Evolutionary conservation across 371 early-diverging fungal species (phyloP), one percentile per base, ranked within the genome.

Genomic region (Apophysomyces elegans): DNA sequence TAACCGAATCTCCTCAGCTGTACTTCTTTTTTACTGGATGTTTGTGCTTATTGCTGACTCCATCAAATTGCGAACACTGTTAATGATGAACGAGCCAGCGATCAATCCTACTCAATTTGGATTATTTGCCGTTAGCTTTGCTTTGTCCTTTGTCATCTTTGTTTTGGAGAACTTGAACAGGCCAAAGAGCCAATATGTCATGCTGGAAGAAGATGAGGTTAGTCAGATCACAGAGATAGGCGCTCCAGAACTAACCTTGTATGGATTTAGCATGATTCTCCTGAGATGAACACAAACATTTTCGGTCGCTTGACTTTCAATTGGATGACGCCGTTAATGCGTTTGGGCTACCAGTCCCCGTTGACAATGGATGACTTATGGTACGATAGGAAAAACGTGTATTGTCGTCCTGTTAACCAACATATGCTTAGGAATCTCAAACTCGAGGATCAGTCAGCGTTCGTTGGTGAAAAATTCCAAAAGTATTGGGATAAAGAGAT

Each of bases 271-370:
- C 66, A 70, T 65, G 68, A 83, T 43, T 77, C 84, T 47, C 95
- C 94, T 4, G 97, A 97, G 68, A 89, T 87, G 21, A 85, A 81
- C 11, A 90, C 96, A 43, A 92, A 93, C 68, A 88, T 98, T 41
- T 96, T 96, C 68, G 91, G 94, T 11, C 78, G 86, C 39, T 72
- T 95, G 7, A 87, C 91, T 0, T 98, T 97, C 74, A 79, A 86
- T 41, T 98, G 99, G 99, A 93, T 98, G 90, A 90, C 91, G 38
- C 87, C 88, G 5, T 68, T 97, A 70, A 92, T 98, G 85, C 89
- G 90, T 59, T 76, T 88, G 21, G 99, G 97, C 2, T 88, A 87
- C 66, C 66, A 75, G 39, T 91, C 91, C 65, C 90, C 87, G n/a
- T 76, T 96, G 63, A 81, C 76, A 0, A 85, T 87, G 79, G 90